These are phyloP conservation scores for Elsinoe fawcettii DNA, from an alignment of 2,329 filamentous ascomycete species.

Conservation along the genomic window DNA sequence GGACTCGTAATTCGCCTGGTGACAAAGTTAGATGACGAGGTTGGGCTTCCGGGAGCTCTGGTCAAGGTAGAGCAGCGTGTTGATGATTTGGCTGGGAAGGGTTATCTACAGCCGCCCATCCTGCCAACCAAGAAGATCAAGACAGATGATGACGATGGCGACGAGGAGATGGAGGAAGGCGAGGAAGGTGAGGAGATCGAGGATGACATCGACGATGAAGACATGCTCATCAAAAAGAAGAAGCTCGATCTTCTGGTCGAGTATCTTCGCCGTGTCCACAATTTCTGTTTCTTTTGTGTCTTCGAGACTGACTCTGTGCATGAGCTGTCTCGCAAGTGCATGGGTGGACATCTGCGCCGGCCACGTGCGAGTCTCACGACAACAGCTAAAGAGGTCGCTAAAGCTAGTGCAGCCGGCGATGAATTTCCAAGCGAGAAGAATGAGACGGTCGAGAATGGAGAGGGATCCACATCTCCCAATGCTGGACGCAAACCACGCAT, in stretches of 20 bases:
- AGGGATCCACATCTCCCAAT: constrained; percentile 55
- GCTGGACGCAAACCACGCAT: constrained; percentile 67
- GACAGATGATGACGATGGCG: constrained; percentile 52
- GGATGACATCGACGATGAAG: constrained; percentile 83
- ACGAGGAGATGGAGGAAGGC: constrained; percentile 53
- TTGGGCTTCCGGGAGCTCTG: constrained; percentile 69
- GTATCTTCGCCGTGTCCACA: constrained; percentile 92
- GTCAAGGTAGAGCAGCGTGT: constrained; percentile 81
- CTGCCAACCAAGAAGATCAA: constrained; percentile 47
- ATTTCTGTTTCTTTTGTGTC: constrained; percentile 99
- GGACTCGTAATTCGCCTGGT: constrained; percentile 74
- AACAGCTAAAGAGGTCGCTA: constrained; percentile 74
- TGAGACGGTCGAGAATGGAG: constrained; percentile 34
- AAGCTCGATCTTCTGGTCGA: constrained; percentile 92
- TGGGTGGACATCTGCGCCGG: constrained; percentile 90
- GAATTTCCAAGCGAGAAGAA: constrained; percentile 61
- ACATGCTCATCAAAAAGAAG: constrained; percentile 88
- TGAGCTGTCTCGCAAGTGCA: constrained; percentile 90
- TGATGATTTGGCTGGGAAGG: constrained; percentile 67
- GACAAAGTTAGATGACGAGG: constrained; percentile 74
- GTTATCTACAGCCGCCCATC: constrained; percentile 62
- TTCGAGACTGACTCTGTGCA: constrained; percentile 97
- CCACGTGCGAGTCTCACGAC: constrained; percentile 78
- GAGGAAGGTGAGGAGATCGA: constrained; percentile 68
- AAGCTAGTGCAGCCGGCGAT: constrained; percentile 73